Conservation (phyloP, 345 rosid genomes). For the Cochlearia excelsa region DNA sequence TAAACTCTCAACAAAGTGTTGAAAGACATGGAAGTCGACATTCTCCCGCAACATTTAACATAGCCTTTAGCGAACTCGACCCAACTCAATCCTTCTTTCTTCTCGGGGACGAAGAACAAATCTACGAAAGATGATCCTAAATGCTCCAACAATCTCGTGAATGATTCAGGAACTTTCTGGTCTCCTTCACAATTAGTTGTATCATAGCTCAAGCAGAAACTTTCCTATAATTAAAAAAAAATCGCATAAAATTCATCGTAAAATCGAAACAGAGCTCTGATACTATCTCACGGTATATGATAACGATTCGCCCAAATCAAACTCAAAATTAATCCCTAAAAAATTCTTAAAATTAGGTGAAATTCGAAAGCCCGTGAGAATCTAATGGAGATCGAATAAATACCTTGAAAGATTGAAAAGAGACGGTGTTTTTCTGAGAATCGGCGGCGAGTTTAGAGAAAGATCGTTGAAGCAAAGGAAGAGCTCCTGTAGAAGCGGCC, state of each 20-base stretch:
- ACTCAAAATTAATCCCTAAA: too few species aligned
- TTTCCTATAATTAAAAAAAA: constrained; percentile 46
- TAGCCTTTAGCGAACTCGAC: constrained; percentile 70
- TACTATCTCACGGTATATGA: too few species aligned
- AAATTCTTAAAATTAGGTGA: too few species aligned
- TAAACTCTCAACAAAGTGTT: constrained; percentile 56
- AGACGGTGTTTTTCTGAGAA: constrained; percentile 49
- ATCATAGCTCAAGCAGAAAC: constrained; percentile 48
- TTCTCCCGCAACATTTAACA: constrained; percentile 74
- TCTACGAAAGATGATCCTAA: constrained; percentile 70
- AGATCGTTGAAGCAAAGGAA: constrained; percentile 57
- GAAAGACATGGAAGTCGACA: constrained; percentile 54
- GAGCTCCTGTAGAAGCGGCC: constrained; percentile 71
- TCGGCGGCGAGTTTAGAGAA: constrained; percentile 64
- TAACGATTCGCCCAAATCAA: too few species aligned
- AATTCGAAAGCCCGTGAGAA: too few species aligned
- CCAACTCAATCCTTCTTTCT: constrained; percentile 66
- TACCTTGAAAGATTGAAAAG: constrained; percentile 65
- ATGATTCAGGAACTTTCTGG: constrained; percentile 39
- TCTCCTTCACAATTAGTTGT: constrained; percentile 42
- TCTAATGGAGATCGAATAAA: background rate
- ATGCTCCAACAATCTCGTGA: constrained; percentile 48
- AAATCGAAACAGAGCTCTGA: constrained; percentile 6
- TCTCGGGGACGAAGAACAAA: constrained; percentile 47
- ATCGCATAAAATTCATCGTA: background rate